These are phyloP conservation scores for Stagonosporopsis cucurbitacearum DNA, from an alignment of 2,329 filamentous ascomycete genomes.

Conservation along the genomic window DNA sequence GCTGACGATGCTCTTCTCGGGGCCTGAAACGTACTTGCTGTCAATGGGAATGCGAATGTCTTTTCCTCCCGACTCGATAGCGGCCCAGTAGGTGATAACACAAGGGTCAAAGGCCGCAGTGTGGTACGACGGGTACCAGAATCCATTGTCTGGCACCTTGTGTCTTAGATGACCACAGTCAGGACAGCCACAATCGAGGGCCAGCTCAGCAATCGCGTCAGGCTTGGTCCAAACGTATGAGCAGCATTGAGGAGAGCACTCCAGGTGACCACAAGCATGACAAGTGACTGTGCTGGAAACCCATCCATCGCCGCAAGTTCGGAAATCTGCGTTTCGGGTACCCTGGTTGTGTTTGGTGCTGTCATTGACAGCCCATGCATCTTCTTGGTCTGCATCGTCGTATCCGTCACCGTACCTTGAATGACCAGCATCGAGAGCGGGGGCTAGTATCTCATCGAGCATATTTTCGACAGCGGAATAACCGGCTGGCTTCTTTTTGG, in stretches of 20 bases:
- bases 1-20: constrained; percentile 26
- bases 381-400: no score
- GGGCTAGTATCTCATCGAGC: background rate
- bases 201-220: background rate
- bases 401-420: no score
- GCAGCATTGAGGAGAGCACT: background rate
- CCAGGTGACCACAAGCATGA: background rate
- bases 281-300: background rate
- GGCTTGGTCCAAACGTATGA: background rate
- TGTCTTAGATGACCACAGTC: background rate
- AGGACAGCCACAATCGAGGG: background rate
- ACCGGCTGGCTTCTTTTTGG: background rate
- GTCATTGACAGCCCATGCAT: no score
- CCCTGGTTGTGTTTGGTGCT: no score
- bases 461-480: background rate
- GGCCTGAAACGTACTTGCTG: constrained; percentile 23
- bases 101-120: background rate
- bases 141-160: background rate
- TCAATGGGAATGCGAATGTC: constrained; percentile 27
- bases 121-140: background rate
- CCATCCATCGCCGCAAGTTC: background rate
- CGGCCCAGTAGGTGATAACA: constrained; percentile 31
- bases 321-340: background rate
- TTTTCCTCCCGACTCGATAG: constrained; percentile 21
- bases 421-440: background rate